Conservation (phyloP, 2,329 filamentous ascomycete species). For the Botryotinia convoluta region DNA sequence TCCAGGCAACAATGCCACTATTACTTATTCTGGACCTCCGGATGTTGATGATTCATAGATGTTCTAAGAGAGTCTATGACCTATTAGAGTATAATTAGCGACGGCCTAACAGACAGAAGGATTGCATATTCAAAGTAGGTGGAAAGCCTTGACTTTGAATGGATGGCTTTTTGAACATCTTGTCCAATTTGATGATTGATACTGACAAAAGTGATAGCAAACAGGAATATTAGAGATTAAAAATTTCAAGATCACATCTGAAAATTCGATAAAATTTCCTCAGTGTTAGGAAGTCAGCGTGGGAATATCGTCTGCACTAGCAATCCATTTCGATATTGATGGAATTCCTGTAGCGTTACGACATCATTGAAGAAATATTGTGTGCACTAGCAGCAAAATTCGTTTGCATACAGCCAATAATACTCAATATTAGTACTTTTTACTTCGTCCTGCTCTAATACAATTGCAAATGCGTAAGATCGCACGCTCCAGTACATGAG, state of each 20-base stretch:
- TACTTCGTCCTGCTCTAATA: not conserved
- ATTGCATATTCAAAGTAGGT: not conserved
- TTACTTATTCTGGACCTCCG: not conserved
- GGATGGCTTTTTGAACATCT: not conserved
- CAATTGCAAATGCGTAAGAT: not conserved
- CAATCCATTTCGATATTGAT: not conserved
- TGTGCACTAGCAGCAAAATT: not conserved
- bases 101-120: not conserved
- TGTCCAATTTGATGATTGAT: not conserved
- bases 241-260: not conserved
- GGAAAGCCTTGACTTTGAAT: not conserved
- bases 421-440: not conserved
- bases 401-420: not conserved
- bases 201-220: not conserved
- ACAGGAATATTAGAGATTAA: not conserved
- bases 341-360: not conserved
- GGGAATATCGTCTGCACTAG: slow-evolving; percentile 2
- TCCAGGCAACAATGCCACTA: not conserved
- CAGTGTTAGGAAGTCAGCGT: not conserved
- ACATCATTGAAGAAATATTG: not conserved
- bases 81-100: too few species aligned
- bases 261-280: not conserved
- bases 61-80: not conserved
- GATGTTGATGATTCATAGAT: not conserved
- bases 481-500: not conserved